Evolutionary conservation across 2,329 filamentous ascomycete genomes (phyloP).

Genomic region (Ophiostoma sp.): DNA sequence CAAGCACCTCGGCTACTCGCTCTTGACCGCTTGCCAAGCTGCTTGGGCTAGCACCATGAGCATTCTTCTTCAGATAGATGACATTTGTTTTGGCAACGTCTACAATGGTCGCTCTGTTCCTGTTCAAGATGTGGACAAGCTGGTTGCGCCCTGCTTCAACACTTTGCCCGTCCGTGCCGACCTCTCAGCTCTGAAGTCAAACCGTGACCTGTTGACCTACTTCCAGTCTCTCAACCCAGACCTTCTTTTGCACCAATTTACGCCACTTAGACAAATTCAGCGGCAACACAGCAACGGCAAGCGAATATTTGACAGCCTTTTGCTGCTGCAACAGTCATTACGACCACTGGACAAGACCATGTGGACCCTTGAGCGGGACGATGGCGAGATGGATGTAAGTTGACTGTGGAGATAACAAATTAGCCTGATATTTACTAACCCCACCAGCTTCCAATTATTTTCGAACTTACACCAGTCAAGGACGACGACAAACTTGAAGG

Average conservation of each 20-base stretch:
- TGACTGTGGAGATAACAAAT: too few relatives aligned
- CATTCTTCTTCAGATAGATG: constrained; percentile 54
- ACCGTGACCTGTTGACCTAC: constrained; percentile 49
- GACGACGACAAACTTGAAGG: constrained; percentile 55
- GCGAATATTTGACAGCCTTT: constrained; percentile 74
- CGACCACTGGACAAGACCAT: constrained; percentile 56
- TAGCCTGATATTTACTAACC: neutral
- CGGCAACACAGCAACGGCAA: constrained; percentile 45
- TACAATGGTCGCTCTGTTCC: constrained; percentile 72
- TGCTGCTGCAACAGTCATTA: constrained; percentile 71
- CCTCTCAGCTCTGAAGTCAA: constrained; percentile 49
- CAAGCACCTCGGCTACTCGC: constrained; percentile 57
- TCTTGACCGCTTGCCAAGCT: constrained; percentile 69
- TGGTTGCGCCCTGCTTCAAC: constrained; percentile 92
- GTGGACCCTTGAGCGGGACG: constrained; percentile 59
- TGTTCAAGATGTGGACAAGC: constrained; percentile 64
- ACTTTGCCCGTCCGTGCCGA: constrained; percentile 72
- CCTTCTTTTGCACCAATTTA: constrained; percentile 69
- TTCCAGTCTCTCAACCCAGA: constrained; percentile 49
- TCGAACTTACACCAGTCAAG: constrained; percentile 66
- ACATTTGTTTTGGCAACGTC: constrained; percentile 86
- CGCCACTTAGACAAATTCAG: constrained; percentile 72
- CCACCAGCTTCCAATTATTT: constrained; percentile 65
- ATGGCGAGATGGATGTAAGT: constrained; percentile 66
- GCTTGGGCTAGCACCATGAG: constrained; percentile 69